phyloP scores from a whole-genome alignment of 495 filamentous ascomycete genomes.

The Penicillium maclennaniae region DNA sequence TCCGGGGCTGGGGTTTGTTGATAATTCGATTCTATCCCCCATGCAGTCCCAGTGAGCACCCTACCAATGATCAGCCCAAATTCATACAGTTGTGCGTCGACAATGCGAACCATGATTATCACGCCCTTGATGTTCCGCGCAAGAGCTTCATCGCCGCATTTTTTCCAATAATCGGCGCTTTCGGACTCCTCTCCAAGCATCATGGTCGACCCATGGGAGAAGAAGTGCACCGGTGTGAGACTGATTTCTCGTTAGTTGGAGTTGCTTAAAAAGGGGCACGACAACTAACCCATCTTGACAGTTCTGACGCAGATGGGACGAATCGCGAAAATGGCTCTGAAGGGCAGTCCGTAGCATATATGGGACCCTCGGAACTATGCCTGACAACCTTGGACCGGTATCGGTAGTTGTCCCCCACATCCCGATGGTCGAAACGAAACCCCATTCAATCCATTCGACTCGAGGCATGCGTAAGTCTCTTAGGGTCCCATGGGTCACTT shows the following conservation, averaged over 20 bases:
- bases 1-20: slow-evolving; percentile 50
- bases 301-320: neutral
- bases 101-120: slow-evolving; percentile 54
- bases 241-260: slow-evolving; percentile 6
- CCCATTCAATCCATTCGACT: neutral
- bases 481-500: neutral
- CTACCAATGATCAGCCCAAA: slow-evolving; percentile 19
- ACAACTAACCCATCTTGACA: neutral
- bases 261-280: no score
- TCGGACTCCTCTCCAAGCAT: slow-evolving; percentile 59
- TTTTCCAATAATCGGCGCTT: slow-evolving; percentile 58
- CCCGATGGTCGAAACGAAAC: slow-evolving; percentile 2
- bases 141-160: slow-evolving; percentile 56
- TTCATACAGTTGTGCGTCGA: no score
- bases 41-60: slow-evolving; percentile 59
- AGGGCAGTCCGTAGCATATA: neutral
- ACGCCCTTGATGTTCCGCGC: slow-evolving; percentile 53
- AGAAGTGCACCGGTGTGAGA: slow-evolving; percentile 58
- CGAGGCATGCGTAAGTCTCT: neutral
- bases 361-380: neutral
- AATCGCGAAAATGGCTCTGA: neutral
- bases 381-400: neutral
- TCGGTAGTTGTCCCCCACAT: slow-evolving; percentile 22
- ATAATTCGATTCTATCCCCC: slow-evolving; percentile 47
- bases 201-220: slow-evolving; percentile 66